A percentile compares a stretch with the other conserved stretches of the same genome.
These are phyloP conservation scores for Aspergillus affinis DNA, from an alignment of 495 filamentous ascomycete species.

Conservation along the genomic window DNA sequence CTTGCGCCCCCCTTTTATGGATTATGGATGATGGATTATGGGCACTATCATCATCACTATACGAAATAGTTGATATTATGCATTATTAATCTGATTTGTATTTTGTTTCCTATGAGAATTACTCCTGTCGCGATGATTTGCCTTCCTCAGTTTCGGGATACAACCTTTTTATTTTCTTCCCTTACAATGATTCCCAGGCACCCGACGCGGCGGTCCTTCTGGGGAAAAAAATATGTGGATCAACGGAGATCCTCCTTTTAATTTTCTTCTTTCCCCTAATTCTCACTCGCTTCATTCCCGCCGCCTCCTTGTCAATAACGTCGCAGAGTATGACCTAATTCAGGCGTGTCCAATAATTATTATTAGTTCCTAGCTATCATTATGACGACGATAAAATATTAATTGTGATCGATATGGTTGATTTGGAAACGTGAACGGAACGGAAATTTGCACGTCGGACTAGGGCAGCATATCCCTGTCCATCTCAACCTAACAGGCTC, in stretches of 20 bases:
- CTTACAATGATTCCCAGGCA: slow-evolving; percentile 11
- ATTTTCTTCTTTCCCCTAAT: neutral
- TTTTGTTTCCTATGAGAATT: neutral
- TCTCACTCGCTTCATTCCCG: slow-evolving; percentile 2
- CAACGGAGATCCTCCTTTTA: slow-evolving; percentile 19
- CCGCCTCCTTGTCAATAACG: neutral
- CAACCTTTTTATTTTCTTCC: neutral
- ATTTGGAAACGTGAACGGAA: too few relatives aligned
- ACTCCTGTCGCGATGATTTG: too few relatives aligned
- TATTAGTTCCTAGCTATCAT: neutral
- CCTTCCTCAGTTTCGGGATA: neutral
- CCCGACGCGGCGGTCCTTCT: slow-evolving; percentile 31
- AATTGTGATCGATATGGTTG: too few relatives aligned
- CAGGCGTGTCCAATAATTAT: neutral
- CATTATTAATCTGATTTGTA: too few relatives aligned
- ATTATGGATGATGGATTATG: neutral
- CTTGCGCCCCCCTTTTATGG: neutral
- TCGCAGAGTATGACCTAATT: too few relatives aligned
- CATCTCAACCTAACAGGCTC: neutral
- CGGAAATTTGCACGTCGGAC: neutral
- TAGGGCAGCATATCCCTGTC: slow-evolving; percentile 6
- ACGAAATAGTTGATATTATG: too few relatives aligned
- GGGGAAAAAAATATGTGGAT: slow-evolving; percentile 34
- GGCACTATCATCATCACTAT: slow-evolving; percentile 7
- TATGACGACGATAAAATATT: too few relatives aligned